Evolutionary conservation across 164 flowering plant species (phyloP).

Genomic region (Vitis labrusca): DNA sequence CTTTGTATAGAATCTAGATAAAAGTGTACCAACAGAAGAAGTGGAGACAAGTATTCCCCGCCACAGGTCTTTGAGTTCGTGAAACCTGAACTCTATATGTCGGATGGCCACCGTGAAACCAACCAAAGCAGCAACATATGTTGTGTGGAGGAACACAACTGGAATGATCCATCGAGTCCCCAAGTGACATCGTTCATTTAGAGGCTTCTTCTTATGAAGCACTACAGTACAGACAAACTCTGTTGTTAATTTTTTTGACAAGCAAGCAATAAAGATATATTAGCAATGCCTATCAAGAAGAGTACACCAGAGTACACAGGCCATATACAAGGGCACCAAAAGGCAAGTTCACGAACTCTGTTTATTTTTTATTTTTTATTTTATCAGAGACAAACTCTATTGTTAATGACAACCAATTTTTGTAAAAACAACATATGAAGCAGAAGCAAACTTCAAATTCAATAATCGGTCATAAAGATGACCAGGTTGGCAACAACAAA

Average conservation of each 20-base stretch:
- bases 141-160: conserved; percentile 44
- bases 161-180: conserved; percentile 55
- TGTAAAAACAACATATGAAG: not conserved
- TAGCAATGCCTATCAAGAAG: too few species aligned
- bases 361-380: too few species aligned
- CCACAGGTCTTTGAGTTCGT: conserved; percentile 78
- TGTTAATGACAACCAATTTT: not conserved
- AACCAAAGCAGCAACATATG: conserved; percentile 60
- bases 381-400: not conserved
- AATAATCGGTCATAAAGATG: not conserved
- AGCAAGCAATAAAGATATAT: not conserved
- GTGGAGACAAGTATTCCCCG: conserved; percentile 64
- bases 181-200: conserved; percentile 69
- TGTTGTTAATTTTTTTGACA: not conserved
- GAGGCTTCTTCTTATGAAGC: conserved; percentile 55
- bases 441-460: not conserved
- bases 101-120: conserved; percentile 59
- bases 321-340: too few species aligned
- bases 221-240: conserved; percentile 41
- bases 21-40: conserved; percentile 50
- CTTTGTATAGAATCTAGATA: not conserved
- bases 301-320: too few species aligned
- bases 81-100: conserved; percentile 79
- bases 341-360: too few species aligned
- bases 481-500: not conserved